Evolutionary conservation across 2,329 filamentous ascomycete species (phyloP), one percentile per base, ranked within the genome.

Genomic region (Xylaria hypoxylon): DNA sequence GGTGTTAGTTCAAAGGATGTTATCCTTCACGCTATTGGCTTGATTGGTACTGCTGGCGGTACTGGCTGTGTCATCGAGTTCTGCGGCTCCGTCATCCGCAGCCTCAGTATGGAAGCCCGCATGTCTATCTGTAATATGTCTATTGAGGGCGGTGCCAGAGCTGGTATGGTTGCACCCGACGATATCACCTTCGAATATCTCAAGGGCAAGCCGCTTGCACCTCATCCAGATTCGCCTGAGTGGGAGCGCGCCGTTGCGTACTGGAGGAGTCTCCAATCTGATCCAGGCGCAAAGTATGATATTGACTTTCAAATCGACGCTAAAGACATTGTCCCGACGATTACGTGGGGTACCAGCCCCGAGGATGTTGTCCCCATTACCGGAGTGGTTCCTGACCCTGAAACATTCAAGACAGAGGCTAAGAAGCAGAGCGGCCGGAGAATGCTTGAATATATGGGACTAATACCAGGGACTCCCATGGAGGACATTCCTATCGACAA

Each of bases 71-170:
- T 98, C 71, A 97, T 99, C 75, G 96, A 99, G 83, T 99, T 95
- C 84, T 97, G 94, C 77, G 96, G 96, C 67, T 97, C 94, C 58
- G 93, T 96, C 68, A 97, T 99, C 78, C 90, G 93, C 73, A 83
- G 82, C 68, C 85, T 98, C 74, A 97, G 93, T 80, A 97, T 99
- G 88, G 96, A 98, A 81, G 96, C 95, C 48, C 90, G 96, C 73
- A 98, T 99, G 96, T 97, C 94, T 70, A 97, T 99, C 79, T 98
- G 96, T 85, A 99, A 99, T 84, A 98, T 98, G 96, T 94, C 94
- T 15, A 97, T 98, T 73, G 96, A 99, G 84, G 96, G 87, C 73
- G 96, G 96, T 80, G 96, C 96, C 53, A 88, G 96, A 82, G 95
- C 95, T 67, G 96, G 96, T 72, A 97, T 99, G 94, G 90, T 99